Conservation (phyloP, 2,329 filamentous ascomycete species). For the Monosporascus sp. region DNA sequence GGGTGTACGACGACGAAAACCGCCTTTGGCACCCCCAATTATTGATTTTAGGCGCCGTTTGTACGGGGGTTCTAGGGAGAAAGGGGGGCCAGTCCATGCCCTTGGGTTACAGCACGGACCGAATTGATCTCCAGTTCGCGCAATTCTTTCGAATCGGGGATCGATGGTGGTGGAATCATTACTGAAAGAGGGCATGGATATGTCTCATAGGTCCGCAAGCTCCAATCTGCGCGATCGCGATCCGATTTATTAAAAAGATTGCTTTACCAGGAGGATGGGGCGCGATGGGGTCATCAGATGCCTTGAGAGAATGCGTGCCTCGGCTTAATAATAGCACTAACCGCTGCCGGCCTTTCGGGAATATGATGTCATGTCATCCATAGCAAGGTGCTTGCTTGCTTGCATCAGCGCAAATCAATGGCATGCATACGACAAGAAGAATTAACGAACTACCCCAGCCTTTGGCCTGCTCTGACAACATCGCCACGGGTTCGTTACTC, state of each 20-base stretch:
- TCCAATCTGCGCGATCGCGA: not conserved
- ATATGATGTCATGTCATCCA: not conserved
- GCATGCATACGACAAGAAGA: not conserved
- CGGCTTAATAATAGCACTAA: no score
- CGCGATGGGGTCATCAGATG: not conserved
- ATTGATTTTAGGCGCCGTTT: not conserved
- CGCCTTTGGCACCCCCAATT: not conserved
- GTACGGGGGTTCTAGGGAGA: not conserved
- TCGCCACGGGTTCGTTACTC: not conserved
- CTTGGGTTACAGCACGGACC: not conserved
- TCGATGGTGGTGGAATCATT: not conserved
- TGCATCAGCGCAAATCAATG: no score
- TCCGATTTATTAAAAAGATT: not conserved
- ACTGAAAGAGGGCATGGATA: not conserved
- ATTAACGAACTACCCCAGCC: not conserved
- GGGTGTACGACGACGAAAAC: not conserved
- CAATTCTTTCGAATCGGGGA: not conserved
- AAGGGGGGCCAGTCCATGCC: not conserved
- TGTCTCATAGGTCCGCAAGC: not conserved
- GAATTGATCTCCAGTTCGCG: not conserved
- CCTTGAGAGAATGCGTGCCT: not conserved
- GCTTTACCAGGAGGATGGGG: not conserved
- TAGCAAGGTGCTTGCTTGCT: not conserved
- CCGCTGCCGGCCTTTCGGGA: no score
- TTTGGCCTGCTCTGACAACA: not conserved